Evolutionary conservation across 176 grass and related monocot species (phyloP).

Genomic region (Hordeum marinum): DNA sequence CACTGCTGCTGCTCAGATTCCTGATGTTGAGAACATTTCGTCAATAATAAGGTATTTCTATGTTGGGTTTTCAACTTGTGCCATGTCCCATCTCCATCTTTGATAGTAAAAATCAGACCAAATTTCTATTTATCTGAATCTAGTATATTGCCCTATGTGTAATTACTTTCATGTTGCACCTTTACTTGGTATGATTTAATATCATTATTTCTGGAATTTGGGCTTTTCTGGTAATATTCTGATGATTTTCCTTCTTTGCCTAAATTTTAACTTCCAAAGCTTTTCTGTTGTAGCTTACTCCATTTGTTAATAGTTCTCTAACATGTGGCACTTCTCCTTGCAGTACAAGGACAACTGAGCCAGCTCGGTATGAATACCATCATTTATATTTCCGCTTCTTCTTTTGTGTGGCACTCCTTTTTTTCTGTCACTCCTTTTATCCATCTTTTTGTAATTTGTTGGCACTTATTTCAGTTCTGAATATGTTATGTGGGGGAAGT

Average conservation of each 20-base stretch:
- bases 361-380: constrained; percentile 42
- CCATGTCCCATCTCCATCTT: neutral
- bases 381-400: neutral
- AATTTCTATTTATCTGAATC: neutral
- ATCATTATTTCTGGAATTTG: neutral
- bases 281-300: neutral
- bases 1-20: constrained; percentile 13
- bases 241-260: neutral
- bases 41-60: constrained; percentile 37
- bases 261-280: neutral
- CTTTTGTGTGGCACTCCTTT: neutral
- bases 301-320: neutral
- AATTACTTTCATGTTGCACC: neutral
- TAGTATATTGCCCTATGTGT: neutral
- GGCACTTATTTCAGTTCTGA: constrained; percentile 41
- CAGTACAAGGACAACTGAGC: constrained; percentile 36
- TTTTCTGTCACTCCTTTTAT: neutral
- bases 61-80: neutral
- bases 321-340: constrained; percentile 6
- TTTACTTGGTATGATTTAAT: neutral
- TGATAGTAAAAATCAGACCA: neutral
- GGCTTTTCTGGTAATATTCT: constrained; percentile 2
- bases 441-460: neutral
- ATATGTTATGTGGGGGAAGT: neutral
- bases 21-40: constrained; percentile 41